These are phyloP conservation scores for Hymenoscyphus fraxineus DNA, from an alignment of 2,329 filamentous ascomycete genomes.

Conservation along the genomic window DNA sequence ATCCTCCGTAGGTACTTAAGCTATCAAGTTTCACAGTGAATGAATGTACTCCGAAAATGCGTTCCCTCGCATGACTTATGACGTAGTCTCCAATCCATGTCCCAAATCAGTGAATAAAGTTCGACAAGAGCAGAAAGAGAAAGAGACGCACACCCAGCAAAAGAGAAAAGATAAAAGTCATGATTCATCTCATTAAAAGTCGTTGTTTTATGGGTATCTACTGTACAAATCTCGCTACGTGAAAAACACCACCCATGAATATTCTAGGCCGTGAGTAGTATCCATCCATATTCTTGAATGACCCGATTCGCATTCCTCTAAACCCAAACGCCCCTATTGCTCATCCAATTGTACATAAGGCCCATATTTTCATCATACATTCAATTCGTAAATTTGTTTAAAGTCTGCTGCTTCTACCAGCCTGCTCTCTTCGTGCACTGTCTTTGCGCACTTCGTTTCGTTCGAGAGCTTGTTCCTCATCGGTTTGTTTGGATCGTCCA, in stretches of 20 bases:
- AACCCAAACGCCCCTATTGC: not conserved
- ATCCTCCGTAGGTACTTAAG: too few relatives aligned
- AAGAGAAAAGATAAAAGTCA: too few relatives aligned
- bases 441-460: slow-evolving; percentile 4
- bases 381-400: not conserved
- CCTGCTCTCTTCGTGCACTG: not conserved
- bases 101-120: too few relatives aligned
- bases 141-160: not conserved
- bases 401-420: not conserved
- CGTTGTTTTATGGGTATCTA: not conserved
- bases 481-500: slow-evolving; percentile 34
- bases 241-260: not conserved
- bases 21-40: too few relatives aligned
- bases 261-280: not conserved
- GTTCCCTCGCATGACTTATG: too few relatives aligned
- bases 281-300: slow-evolving; percentile 1
- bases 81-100: too few relatives aligned
- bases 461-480: slow-evolving; percentile 28
- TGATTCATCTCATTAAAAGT: not conserved
- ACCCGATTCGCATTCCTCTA: not conserved
- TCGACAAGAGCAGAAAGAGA: not conserved
- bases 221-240: not conserved
- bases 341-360: not conserved
- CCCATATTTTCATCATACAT: not conserved
- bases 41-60: too few relatives aligned